Conservation (phyloP, 352 stramenopile species). For the Phytophthora tubulina region DNA sequence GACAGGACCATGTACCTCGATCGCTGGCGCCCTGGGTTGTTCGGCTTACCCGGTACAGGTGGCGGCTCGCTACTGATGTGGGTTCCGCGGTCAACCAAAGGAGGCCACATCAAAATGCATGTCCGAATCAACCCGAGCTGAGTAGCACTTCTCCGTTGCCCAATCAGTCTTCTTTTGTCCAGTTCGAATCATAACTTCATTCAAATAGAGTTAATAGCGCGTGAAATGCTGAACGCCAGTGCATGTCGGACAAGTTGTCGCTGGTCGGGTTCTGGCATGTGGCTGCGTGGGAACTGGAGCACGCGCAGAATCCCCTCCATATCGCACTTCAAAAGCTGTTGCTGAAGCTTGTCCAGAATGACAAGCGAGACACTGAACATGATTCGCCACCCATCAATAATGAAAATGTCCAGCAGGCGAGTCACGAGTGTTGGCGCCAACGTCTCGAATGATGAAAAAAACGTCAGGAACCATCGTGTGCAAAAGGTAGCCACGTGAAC, state of each 20-base stretch:
- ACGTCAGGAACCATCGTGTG: constrained; percentile 88
- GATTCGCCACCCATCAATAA: constrained; percentile 83
- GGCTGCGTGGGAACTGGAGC: constrained; percentile 67
- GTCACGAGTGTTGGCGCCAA: constrained; percentile 71
- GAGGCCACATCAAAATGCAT: constrained; percentile 50
- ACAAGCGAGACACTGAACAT: constrained; percentile 85
- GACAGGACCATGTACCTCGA: constrained; percentile 34
- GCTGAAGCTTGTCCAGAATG: constrained; percentile 77
- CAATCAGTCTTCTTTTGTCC: background rate
- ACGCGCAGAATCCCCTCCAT: constrained; percentile 78
- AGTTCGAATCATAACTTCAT: constrained; percentile 17
- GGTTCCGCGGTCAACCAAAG: constrained; percentile 47
- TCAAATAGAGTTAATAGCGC: constrained; percentile 59
- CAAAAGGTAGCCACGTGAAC: constrained; percentile 79
- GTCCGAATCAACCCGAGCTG: constrained; percentile 51
- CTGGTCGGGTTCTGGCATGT: constrained; percentile 60
- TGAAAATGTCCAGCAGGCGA: constrained; percentile 80
- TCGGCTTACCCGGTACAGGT: constrained; percentile 29
- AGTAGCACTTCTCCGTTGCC: background rate
- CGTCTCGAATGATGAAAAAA: constrained; percentile 87
- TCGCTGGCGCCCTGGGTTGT: constrained; percentile 23
- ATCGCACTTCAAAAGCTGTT: constrained; percentile 58
- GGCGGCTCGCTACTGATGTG: constrained; percentile 38
- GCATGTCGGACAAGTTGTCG: constrained; percentile 67
- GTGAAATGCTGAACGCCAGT: constrained; percentile 72